phyloP scores from a whole-genome alignment of 1,284 basidiomycete species.

The Irpex sp. region DNA sequence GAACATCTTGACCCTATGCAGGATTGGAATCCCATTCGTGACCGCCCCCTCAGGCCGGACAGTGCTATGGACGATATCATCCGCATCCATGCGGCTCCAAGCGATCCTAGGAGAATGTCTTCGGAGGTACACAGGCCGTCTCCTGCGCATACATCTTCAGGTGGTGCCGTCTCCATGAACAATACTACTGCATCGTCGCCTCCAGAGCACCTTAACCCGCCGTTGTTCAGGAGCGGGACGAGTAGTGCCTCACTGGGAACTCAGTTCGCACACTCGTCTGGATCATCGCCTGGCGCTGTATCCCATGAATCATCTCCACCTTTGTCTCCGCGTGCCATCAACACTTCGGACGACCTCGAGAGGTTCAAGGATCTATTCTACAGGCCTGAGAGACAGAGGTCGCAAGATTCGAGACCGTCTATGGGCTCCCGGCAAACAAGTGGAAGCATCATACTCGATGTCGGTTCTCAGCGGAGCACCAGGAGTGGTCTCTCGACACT shows the following conservation, averaged over 20 bases:
- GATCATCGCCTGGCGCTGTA: slow-evolving; percentile 37
- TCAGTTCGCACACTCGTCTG: slow-evolving; percentile 18
- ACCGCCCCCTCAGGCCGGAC: slow-evolving; percentile 3
- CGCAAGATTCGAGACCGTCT: slow-evolving; percentile 15
- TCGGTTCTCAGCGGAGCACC: slow-evolving; percentile 22
- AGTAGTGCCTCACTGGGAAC: slow-evolving; percentile 8
- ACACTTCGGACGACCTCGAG: slow-evolving; percentile 59
- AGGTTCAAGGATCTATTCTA: slow-evolving; percentile 72
- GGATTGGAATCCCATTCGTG: slow-evolving; percentile 15
- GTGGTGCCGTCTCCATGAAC: slow-evolving; percentile 14
- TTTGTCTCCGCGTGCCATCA: slow-evolving; percentile 35
- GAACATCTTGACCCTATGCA: slow-evolving; percentile 13
- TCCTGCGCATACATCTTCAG: slow-evolving; percentile 16
- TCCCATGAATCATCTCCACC: slow-evolving; percentile 37
- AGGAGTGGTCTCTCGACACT: slow-evolving; percentile 57
- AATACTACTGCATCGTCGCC: slow-evolving; percentile 26
- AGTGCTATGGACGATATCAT: slow-evolving; percentile 10
- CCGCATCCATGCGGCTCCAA: slow-evolving; percentile 1
- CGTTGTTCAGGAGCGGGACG: slow-evolving; percentile 20
- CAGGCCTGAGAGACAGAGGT: slow-evolving; percentile 30
- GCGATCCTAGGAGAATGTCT: neutral
- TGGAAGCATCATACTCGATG: slow-evolving; percentile 25
- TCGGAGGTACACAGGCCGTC: neutral
- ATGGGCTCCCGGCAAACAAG: slow-evolving; percentile 21
- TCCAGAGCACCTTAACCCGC: slow-evolving; percentile 23